Conservation (phyloP, 257 asterid genomes). For the Handroanthus guayacan region DNA sequence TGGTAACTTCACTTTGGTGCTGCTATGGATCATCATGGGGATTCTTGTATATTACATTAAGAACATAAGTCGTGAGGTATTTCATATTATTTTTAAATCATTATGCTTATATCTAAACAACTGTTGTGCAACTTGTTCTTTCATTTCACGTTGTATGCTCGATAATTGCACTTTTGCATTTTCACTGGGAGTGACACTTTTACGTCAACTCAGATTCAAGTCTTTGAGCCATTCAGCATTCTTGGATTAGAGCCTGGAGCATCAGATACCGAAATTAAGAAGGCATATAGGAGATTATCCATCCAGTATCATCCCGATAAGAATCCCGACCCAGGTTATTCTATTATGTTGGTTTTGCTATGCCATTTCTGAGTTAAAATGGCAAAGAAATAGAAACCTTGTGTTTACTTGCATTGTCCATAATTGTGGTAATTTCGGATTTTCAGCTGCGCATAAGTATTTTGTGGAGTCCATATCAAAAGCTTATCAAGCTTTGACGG, state of each 20-base stretch:
- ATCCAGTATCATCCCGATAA: constrained; percentile 96
- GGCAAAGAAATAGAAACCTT: constrained; percentile 8
- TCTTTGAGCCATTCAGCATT: constrained; percentile 88
- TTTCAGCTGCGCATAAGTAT: constrained; percentile 86
- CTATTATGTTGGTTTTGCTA: constrained; percentile 23
- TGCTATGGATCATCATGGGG: constrained; percentile 82
- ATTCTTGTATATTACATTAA: constrained; percentile 74
- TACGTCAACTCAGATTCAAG: constrained; percentile 65
- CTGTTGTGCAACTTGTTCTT: constrained; percentile 16
- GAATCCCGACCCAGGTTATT: constrained; percentile 94
- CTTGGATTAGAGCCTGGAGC: constrained; percentile 95
- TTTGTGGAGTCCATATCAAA: constrained; percentile 90
- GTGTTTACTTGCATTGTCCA: constrained; percentile 4
- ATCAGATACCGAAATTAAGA: constrained; percentile 83
- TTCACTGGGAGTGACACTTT: constrained; percentile 4
- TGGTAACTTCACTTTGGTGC: constrained; percentile 73
- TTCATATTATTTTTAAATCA: not conserved
- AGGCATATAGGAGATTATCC: constrained; percentile 93
- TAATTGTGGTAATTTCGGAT: constrained; percentile 32
- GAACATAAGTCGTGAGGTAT: constrained; percentile 82
- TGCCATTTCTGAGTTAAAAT: constrained; percentile 24
- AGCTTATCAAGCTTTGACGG: constrained; percentile 98
- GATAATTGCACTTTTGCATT: constrained; percentile 17
- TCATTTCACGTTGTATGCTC: not conserved
- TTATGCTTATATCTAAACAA: constrained; percentile 28